phyloP scores from a whole-genome alignment of 2,329 filamentous ascomycete species.

The Pestalotiopsis sp. region DNA sequence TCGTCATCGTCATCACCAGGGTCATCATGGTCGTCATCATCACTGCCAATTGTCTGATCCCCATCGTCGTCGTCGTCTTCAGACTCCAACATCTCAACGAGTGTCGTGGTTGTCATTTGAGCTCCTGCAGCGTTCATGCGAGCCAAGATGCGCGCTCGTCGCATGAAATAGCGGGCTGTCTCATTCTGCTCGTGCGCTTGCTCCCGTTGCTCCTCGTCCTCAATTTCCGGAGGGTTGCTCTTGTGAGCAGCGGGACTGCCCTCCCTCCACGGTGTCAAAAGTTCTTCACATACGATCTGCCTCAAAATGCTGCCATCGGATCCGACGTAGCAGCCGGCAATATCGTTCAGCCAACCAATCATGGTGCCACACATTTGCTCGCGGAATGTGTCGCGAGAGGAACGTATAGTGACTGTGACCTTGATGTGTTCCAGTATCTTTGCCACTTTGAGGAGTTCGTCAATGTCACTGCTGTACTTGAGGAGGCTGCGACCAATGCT shows the following conservation, averaged over 20 bases:
- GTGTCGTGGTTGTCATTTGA: slow-evolving; percentile 14
- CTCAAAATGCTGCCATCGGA: slow-evolving; percentile 78
- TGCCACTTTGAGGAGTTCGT: slow-evolving; percentile 75
- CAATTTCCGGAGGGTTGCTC: slow-evolving; percentile 74
- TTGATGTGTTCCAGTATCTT: slow-evolving; percentile 93
- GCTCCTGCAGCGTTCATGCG: slow-evolving; percentile 17
- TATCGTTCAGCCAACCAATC: slow-evolving; percentile 93
- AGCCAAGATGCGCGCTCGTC: slow-evolving; percentile 36
- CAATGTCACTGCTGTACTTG: slow-evolving; percentile 73
- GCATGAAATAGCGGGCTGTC: slow-evolving; percentile 35
- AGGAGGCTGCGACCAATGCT: slow-evolving; percentile 85
- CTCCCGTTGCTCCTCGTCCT: slow-evolving; percentile 75
- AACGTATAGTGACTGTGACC: slow-evolving; percentile 92
- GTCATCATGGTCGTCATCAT: slow-evolving; percentile 61
- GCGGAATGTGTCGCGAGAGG: slow-evolving; percentile 90
- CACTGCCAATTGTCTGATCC: slow-evolving; percentile 35
- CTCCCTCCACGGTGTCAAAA: slow-evolving; percentile 83
- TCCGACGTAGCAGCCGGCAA: slow-evolving; percentile 85
- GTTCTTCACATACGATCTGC: slow-evolving; percentile 84
- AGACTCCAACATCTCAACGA: slow-evolving; percentile 38
- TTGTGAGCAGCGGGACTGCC: slow-evolving; percentile 84
- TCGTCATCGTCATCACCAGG: slow-evolving; percentile 65
- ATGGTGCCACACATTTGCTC: slow-evolving; percentile 99
- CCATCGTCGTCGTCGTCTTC: slow-evolving; percentile 44
- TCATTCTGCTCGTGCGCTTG: slow-evolving; percentile 35